A percentile compares a stretch with the other conserved stretches of the same genome.
phyloP scores from a whole-genome alignment of 2,329 filamentous ascomycete genomes.

The Talaromyces sp. region DNA sequence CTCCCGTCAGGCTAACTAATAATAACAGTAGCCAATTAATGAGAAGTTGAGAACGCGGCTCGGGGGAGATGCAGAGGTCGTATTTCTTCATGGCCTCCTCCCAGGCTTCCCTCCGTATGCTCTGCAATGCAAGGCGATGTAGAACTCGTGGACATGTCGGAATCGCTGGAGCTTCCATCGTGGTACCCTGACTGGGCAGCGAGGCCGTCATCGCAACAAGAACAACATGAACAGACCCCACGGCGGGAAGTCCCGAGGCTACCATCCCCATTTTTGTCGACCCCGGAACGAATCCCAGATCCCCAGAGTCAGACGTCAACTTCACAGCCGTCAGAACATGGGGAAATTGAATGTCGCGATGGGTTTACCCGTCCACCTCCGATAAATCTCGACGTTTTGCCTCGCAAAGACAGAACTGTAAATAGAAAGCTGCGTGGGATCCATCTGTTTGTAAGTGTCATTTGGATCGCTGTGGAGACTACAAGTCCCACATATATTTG shows the following conservation, averaged over 20 bases:
- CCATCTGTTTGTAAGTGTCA: conserved; percentile 20
- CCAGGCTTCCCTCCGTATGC: neutral
- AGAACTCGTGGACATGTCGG: neutral
- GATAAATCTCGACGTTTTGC: neutral
- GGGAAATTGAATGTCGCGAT: neutral
- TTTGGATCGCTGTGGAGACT: neutral
- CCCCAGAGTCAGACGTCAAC: neutral
- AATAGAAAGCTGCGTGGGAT: conserved; percentile 15
- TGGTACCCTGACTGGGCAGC: neutral
- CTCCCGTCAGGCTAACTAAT: neutral
- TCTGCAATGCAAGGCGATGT: neutral
- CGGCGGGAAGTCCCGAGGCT: neutral
- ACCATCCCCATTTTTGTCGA: neutral
- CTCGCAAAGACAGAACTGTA: conserved; percentile 1
- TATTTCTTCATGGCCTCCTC: neutral
- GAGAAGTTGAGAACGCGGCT: neutral
- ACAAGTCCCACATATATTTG: neutral
- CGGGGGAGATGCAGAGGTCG: neutral
- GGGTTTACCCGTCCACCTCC: neutral
- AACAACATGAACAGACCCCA: neutral
- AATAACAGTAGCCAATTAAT: neutral
- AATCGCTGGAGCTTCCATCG: neutral
- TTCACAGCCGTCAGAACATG: neutral
- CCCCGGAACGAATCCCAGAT: neutral
- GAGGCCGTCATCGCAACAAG: neutral